phyloP scores from a whole-genome alignment of 2,329 filamentous ascomycete genomes.

The Neonectria ditissima region DNA sequence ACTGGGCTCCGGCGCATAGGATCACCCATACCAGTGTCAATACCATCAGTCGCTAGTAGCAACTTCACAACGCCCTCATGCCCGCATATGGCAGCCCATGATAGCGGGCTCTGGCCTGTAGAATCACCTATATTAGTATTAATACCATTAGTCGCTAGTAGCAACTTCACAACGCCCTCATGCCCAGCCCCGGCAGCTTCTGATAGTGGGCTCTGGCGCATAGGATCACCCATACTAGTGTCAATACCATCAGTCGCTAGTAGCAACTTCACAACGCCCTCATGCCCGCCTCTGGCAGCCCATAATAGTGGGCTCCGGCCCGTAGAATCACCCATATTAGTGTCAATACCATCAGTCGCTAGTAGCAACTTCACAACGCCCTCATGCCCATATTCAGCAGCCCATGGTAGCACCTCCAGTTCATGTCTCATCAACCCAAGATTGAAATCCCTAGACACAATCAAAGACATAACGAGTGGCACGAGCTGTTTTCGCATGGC shows the following conservation, averaged over 20 bases:
- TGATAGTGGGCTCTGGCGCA: background rate
- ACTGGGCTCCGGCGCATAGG: background rate
- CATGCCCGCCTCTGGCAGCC: background rate
- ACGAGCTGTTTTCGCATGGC: too few species aligned
- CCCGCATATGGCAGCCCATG: background rate
- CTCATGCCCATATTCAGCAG: too few species aligned
- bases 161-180: background rate
- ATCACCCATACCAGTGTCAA: background rate
- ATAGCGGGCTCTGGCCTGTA: too few species aligned
- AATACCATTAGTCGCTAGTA: background rate
- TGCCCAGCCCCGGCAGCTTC: background rate
- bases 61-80: background rate
- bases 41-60: background rate
- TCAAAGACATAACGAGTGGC: too few species aligned
- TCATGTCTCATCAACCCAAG: too few species aligned
- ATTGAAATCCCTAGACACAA: too few species aligned
- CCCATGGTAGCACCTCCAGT: too few species aligned
- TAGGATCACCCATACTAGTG: background rate
- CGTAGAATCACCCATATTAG: too few species aligned
- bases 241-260: background rate
- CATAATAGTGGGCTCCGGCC: background rate
- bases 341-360: too few species aligned
- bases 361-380: too few species aligned
- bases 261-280: background rate
- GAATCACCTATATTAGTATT: too few species aligned